Evolutionary conservation across 305 asterid species (phyloP).

Genomic region (Coffea humblotiana): DNA sequence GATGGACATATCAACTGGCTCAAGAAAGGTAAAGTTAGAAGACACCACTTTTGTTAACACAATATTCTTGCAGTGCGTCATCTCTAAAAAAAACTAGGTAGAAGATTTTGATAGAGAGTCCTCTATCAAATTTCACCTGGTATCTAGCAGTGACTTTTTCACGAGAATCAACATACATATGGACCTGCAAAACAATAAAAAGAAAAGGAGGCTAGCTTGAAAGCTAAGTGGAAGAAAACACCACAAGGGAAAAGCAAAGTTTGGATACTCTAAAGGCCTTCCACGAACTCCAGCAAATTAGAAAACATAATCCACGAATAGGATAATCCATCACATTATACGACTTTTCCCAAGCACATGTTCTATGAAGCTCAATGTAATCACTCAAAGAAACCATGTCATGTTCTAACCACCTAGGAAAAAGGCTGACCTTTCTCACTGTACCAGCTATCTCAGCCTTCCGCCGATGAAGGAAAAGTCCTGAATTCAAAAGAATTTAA

Average conservation of each 20-base stretch:
- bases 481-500: conserved; percentile 42
- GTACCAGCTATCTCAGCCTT: conserved; percentile 87
- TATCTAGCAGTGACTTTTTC: conserved; percentile 97
- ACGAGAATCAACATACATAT: conserved; percentile 76
- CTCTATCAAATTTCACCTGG: conserved; percentile 54
- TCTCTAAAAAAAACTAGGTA: neutral
- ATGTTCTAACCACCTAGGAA: neutral
- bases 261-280: neutral
- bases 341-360: neutral
- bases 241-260: neutral
- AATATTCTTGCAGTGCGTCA: neutral
- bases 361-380: neutral
- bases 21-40: neutral
- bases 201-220: neutral
- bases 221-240: neutral
- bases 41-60: neutral
- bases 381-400: neutral
- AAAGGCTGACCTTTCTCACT: conserved; percentile 61
- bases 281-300: neutral
- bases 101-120: neutral
- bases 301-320: neutral
- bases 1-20: conserved; percentile 92
- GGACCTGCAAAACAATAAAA: conserved; percentile 50
- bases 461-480: conserved; percentile 93
- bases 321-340: too few species aligned